Evolutionary conservation across 2,329 filamentous ascomycete genomes (phyloP).

Genomic region (Aspergillus sp.): DNA sequence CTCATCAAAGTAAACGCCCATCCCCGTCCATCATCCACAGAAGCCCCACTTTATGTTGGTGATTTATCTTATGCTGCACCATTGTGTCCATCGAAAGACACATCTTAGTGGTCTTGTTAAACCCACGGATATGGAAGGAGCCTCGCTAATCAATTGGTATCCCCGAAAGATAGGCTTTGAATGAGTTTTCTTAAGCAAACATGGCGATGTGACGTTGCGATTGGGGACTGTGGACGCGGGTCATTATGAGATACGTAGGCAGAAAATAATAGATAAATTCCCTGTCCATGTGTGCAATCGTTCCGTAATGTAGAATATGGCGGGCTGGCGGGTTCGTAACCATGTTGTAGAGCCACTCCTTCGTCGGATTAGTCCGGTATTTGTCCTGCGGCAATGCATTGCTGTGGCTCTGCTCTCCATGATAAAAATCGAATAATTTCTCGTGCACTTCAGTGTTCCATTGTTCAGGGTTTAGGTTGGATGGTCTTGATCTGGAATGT

Average conservation of each 20-base stretch:
- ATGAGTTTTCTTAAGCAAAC: conserved; percentile 3
- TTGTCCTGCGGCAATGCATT: background rate
- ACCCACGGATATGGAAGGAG: conserved; percentile 19
- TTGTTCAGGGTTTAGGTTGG: conserved; percentile 56
- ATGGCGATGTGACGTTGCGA: too few relatives aligned
- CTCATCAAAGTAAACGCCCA: conserved; percentile 73
- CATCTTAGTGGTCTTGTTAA: conserved; percentile 10
- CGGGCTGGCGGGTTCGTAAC: too few relatives aligned
- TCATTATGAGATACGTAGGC: conserved; percentile 13
- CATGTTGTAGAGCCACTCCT: too few relatives aligned
- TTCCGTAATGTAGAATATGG: too few relatives aligned
- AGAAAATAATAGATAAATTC: conserved; percentile 3
- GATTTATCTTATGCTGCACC: conserved; percentile 10
- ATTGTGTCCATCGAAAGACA: conserved; percentile 5
- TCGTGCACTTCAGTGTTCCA: conserved; percentile 7
- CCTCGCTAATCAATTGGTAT: conserved; percentile 31
- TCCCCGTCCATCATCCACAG: conserved; percentile 16
- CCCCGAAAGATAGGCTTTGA: conserved; percentile 43
- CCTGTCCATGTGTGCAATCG: too few relatives aligned
- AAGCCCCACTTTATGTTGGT: conserved; percentile 14
- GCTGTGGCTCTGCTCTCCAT: background rate
- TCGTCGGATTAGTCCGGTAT: background rate
- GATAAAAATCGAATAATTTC: background rate
- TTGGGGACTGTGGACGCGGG: background rate
- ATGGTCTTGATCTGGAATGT: conserved; percentile 95